Evolutionary conservation across 306 rosid genomes (phyloP).

Genomic region (Vigna nakashimae): DNA sequence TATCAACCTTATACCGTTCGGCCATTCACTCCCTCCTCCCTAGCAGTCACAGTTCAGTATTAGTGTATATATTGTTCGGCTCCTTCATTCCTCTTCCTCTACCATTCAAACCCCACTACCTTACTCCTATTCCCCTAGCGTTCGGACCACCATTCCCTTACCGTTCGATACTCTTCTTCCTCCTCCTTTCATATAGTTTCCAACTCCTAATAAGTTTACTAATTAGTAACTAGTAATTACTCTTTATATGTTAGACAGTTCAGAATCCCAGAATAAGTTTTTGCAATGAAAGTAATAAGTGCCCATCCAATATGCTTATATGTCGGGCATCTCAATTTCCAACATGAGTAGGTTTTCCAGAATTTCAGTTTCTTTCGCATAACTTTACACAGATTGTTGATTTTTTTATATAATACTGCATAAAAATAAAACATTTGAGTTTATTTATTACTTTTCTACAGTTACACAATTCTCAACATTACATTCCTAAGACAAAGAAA

Average conservation of each 20-base stretch:
- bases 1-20: too few relatives aligned
- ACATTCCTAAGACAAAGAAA: constrained; percentile 11
- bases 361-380: constrained; percentile 27
- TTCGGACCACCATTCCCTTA: too few relatives aligned
- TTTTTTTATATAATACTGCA: constrained; percentile 18
- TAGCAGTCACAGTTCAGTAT: too few relatives aligned
- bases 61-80: too few relatives aligned
- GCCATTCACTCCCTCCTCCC: too few relatives aligned
- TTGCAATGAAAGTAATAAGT: constrained; percentile 22
- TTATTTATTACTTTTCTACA: background rate
- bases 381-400: background rate
- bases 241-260: constrained; percentile 3
- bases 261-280: constrained; percentile 25
- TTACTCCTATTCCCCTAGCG: too few relatives aligned
- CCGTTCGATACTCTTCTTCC: too few relatives aligned
- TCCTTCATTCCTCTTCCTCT: too few relatives aligned
- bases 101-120: too few relatives aligned
- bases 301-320: constrained; percentile 12
- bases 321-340: constrained; percentile 29
- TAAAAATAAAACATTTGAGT: constrained; percentile 19
- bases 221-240: background rate
- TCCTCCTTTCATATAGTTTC: too few relatives aligned
- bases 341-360: constrained; percentile 22
- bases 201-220: background rate
- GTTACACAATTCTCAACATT: constrained; percentile 3